These are phyloP conservation scores for Diospyros kaki DNA, from an alignment of 148 eudicot species.

Conservation along the genomic window DNA sequence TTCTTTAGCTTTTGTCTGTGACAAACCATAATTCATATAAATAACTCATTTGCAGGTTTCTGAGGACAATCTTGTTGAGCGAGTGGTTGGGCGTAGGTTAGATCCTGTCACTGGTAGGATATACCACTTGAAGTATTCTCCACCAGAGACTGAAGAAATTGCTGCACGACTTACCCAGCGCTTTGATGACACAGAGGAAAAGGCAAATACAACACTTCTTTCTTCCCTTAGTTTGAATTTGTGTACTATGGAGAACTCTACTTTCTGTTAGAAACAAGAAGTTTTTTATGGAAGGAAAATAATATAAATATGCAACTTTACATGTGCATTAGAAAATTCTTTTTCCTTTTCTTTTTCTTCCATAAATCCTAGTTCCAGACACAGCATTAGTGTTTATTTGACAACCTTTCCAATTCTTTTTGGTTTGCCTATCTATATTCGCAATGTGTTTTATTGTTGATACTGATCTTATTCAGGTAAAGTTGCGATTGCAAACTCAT, in stretches of 20 bases:
- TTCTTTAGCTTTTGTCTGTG: background rate
- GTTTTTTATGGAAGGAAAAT: too few species aligned
- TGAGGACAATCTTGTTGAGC: conserved; percentile 87
- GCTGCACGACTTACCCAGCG: conserved; percentile 91
- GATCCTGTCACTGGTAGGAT: conserved; percentile 96
- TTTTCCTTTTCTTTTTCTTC: too few species aligned
- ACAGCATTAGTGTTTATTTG: background rate
- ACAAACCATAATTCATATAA: background rate
- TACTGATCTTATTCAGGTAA: conserved; percentile 47
- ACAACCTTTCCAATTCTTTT: background rate
- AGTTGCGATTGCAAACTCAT: conserved; percentile 87
- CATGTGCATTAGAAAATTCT: too few species aligned
- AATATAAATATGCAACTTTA: too few species aligned
- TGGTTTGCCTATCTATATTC: background rate
- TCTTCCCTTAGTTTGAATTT: background rate
- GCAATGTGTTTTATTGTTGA: background rate
- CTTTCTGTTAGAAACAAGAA: too few species aligned
- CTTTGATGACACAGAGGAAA: conserved; percentile 97
- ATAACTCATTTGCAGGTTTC: conserved; percentile 50
- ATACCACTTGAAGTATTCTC: conserved; percentile 87
- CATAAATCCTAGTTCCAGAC: too few species aligned
- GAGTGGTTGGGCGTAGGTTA: conserved; percentile 94
- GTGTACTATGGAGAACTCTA: background rate
- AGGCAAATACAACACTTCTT: conserved; percentile 37
- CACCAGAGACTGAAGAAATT: conserved; percentile 98